A percentile compares a stretch with the other conserved stretches of the same genome.
phyloP scores from a whole-genome alignment of 768 basidiomycete species.

The Kwoniella botswanensis region DNA sequence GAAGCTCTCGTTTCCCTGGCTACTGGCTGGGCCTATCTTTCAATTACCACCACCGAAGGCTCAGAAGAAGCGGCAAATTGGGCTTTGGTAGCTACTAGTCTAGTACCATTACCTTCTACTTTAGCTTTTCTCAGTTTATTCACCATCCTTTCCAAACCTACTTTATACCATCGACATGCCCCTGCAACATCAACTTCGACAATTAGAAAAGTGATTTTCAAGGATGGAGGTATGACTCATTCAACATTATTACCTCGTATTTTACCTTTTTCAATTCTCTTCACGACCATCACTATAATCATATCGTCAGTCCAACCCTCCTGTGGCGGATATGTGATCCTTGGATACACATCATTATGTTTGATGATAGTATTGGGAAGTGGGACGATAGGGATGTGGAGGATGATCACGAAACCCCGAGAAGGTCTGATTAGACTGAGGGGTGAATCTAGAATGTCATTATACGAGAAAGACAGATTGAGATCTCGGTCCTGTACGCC shows the following conservation, averaged over 20 bases:
- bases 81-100: slow-evolving; percentile 11
- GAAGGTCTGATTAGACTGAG: slow-evolving; percentile 21
- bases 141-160: slow-evolving; percentile 25
- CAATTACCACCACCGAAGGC: not conserved
- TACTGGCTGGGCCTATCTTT: slow-evolving; percentile 24
- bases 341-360: slow-evolving; percentile 15
- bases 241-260: slow-evolving; percentile 29
- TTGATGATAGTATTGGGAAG: not conserved
- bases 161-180: slow-evolving; percentile 7
- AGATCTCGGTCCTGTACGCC: not conserved
- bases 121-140: slow-evolving; percentile 14
- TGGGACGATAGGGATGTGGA: slow-evolving; percentile 16
- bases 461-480: slow-evolving; percentile 13
- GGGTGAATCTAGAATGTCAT: slow-evolving; percentile 16
- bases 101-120: slow-evolving; percentile 1
- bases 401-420: slow-evolving; percentile 1
- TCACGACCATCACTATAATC: slow-evolving; percentile 12
- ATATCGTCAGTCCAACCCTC: not conserved
- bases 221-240: slow-evolving; percentile 30
- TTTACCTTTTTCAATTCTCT: slow-evolving; percentile 18
- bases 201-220: slow-evolving; percentile 10
- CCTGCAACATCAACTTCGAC: not conserved
- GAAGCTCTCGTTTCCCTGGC: slow-evolving; percentile 17
- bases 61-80: not conserved
- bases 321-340: not conserved